A percentile compares a stretch with the other conserved stretches of the same genome.
Evolutionary conservation across 2,329 filamentous ascomycete genomes (phyloP).

Genomic region (Chrysoporthe puriensis): DNA sequence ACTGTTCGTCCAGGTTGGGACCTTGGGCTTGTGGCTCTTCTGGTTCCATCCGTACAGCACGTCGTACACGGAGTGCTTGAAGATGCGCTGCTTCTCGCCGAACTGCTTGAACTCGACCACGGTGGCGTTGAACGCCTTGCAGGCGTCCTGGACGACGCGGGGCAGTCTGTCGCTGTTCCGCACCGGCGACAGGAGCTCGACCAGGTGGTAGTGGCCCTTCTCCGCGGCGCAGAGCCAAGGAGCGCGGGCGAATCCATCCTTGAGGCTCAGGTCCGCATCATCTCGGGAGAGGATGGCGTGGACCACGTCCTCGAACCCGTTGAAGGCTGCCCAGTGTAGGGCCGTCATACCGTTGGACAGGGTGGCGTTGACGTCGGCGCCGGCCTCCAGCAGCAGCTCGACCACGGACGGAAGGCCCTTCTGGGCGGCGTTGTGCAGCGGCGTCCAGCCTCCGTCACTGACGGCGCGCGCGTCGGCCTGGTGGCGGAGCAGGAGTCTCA

Average conservation of each 20-base stretch:
- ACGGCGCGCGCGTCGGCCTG: conserved; percentile 38
- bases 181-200: conserved; percentile 43
- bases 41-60: conserved; percentile 54
- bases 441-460: conserved; percentile 47
- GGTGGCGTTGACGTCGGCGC: conserved; percentile 49
- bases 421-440: conserved; percentile 47
- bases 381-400: conserved; percentile 44
- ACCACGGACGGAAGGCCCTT: conserved; percentile 40
- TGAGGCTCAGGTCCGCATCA: conserved; percentile 39
- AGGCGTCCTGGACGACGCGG: conserved; percentile 47
- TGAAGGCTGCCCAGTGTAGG: conserved; percentile 57
- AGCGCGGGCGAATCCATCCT: conserved; percentile 45
- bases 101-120: conserved; percentile 56
- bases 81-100: conserved; percentile 46
- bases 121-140: conserved; percentile 53
- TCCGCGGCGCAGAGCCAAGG: conserved; percentile 48
- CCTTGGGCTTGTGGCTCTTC: conserved; percentile 49
- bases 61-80: conserved; percentile 52
- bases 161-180: conserved; percentile 40
- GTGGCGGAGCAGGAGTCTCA: conserved; percentile 41
- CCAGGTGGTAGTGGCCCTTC: conserved; percentile 41
- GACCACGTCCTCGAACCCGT: conserved; percentile 49
- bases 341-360: conserved; percentile 57
- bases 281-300: conserved; percentile 43
- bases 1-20: conserved; percentile 49